Conservation (phyloP, 176 grass and related monocot genomes). For the Urochloa ruziziensis region DNA sequence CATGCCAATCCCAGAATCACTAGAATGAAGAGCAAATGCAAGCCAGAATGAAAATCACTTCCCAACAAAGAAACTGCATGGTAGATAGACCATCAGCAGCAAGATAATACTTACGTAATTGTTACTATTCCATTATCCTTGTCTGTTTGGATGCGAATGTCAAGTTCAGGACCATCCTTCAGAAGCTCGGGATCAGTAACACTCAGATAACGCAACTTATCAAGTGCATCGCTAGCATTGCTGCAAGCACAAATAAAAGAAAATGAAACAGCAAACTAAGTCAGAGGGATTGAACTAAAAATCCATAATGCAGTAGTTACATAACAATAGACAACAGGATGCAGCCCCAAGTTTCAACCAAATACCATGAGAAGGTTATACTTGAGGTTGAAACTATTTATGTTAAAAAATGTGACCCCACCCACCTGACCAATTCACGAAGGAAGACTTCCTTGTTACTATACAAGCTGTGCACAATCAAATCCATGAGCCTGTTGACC, state of each 20-base stretch:
- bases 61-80: neutral
- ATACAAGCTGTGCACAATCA: conserved; percentile 98
- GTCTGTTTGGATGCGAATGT: conserved; percentile 84
- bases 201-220: conserved; percentile 94
- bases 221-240: conserved; percentile 97
- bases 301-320: neutral
- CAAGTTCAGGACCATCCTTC: conserved; percentile 83
- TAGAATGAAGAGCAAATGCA: conserved; percentile 41
- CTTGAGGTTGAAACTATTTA: neutral
- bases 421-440: conserved; percentile 92
- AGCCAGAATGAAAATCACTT: neutral
- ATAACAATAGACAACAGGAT: neutral
- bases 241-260: conserved; percentile 33
- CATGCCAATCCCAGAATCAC: conserved; percentile 98
- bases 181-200: conserved; percentile 84
- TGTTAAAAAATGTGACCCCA: conserved; percentile 18
- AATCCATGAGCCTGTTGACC: conserved; percentile 99
- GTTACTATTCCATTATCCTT: conserved; percentile 93
- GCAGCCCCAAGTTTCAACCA: neutral
- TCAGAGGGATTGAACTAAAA: neutral
- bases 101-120: conserved; percentile 60
- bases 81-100: neutral
- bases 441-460: conserved; percentile 99
- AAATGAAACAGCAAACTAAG: neutral
- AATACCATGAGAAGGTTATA: neutral